A percentile compares a stretch with the other conserved stretches of the same genome.
Evolutionary conservation across 176 grass and related monocot genomes (phyloP).

Genomic region (Triticum urartu): DNA sequence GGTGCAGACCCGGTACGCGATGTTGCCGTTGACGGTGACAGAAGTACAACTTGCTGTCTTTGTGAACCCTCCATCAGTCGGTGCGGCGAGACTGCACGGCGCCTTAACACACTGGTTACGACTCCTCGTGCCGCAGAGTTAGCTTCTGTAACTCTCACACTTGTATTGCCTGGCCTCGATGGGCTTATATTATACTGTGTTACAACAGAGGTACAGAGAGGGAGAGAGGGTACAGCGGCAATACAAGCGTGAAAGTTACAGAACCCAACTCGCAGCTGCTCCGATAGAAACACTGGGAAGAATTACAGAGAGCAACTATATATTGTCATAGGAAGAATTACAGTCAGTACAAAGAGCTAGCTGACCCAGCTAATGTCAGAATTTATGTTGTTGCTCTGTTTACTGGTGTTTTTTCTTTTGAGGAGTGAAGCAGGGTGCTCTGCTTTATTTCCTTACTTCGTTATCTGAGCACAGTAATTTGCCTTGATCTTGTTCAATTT

Average conservation of each 20-base stretch:
- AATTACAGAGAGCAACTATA: too few relatives aligned
- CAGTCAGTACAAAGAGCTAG: too few relatives aligned
- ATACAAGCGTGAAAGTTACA: too few relatives aligned
- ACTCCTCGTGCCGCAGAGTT: too few relatives aligned
- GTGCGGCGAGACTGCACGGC: background rate
- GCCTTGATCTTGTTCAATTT: slow-evolving; percentile 36
- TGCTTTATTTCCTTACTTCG: background rate
- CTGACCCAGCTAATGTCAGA: background rate
- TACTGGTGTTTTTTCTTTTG: background rate
- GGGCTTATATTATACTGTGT: too few relatives aligned
- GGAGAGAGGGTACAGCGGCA: too few relatives aligned
- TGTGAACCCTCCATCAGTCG: background rate
- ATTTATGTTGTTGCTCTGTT: background rate
- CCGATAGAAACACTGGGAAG: background rate
- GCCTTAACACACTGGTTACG: too few relatives aligned
- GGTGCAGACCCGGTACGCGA: background rate
- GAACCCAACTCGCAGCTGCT: too few relatives aligned
- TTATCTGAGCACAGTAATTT: background rate
- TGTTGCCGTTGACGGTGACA: background rate
- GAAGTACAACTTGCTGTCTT: background rate
- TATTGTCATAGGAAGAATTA: too few relatives aligned
- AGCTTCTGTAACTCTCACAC: too few relatives aligned
- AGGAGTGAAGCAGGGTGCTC: background rate
- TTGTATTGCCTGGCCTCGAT: too few relatives aligned
- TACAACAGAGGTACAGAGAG: too few relatives aligned